Evolutionary conservation across 495 filamentous ascomycete genomes (phyloP), one percentile per base, ranked within the genome.

Genomic region (Collariella sp.): DNA sequence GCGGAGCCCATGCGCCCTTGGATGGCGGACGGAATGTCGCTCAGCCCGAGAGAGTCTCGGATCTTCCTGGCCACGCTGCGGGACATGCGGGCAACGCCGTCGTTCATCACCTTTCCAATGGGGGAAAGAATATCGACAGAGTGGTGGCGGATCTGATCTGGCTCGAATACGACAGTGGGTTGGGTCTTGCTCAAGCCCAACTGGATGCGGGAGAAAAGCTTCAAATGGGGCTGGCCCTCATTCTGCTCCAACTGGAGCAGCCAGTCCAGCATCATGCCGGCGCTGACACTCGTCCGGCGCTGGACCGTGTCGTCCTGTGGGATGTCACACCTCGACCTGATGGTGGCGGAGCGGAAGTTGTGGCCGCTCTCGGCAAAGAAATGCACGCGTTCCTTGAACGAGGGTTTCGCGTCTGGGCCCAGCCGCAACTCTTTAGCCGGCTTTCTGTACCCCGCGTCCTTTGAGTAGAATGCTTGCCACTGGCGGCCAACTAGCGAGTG

Each of bases 1-100:
- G 88, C 87, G 6, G 86, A 83, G 2, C 83, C 86, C 55, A 97
- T 82, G 38, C 91, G 76, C 11, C 76, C 91, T 69, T 96, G 91
- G 47, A 94, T 85, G 7, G 76, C 80, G 51, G 84, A 85, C 0
- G 91, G 89, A 0, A 84, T 76, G 38, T 76, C 73, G 3, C 72
- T 59, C 6, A 89, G 72, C 0, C 80, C 79, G 31, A 91, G 72
- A 2, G 63, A 60, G 33, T 83, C 72, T 9, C 78, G 76, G 13
- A 91, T 77, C 34, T 73, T 70, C 20, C 73, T 69, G 6, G 86
- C 88, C 20, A 88, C 74, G 4, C 66, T 65, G 34, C 73, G 71
- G 0, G 88, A 93, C 66, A 89, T 85, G 24, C 83, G 68, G 13
- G 81, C 86, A 47, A 88, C 88, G 5, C 88, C 88, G 60, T 94